Percentiles rank a stretch among this genome's conserved stretches.
phyloP scores from a whole-genome alignment of 495 filamentous ascomycete genomes.

The Lasiosphaeria ovina region DNA sequence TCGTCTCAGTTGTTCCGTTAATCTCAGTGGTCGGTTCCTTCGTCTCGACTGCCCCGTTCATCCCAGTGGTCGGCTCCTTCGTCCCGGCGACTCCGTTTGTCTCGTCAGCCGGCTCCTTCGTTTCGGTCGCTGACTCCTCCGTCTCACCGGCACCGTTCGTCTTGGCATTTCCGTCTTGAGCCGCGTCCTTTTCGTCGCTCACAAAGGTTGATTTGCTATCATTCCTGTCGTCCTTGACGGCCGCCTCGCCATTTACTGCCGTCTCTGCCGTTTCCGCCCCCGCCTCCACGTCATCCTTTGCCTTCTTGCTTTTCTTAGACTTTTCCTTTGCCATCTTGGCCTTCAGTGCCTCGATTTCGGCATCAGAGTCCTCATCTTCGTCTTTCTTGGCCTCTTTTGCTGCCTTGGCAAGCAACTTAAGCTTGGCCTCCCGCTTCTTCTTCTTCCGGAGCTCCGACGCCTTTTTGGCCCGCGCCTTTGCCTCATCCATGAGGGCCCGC shows the following conservation, averaged over 20 bases:
- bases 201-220: constrained; percentile 5
- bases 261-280: no score
- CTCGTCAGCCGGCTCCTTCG: background rate
- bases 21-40: background rate
- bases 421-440: constrained; percentile 13
- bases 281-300: background rate
- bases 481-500: constrained; percentile 21
- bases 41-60: background rate
- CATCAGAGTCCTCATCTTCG: background rate
- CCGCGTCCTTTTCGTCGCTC: no score
- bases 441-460: constrained; percentile 18
- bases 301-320: background rate
- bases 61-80: background rate
- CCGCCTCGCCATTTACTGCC: constrained; percentile 14
- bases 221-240: constrained; percentile 13
- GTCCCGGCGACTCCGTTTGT: background rate
- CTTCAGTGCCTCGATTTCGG: background rate
- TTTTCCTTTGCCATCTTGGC: background rate
- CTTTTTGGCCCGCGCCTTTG: constrained; percentile 19
- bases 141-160: background rate
- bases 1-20: background rate
- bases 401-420: constrained; percentile 7
- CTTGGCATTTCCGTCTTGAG: background rate
- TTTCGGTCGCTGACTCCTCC: background rate
- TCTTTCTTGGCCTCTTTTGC: constrained; percentile 2